A percentile compares a stretch with the other conserved stretches of the same genome.
Evolutionary conservation across 164 flowering plant genomes (phyloP).

Genomic region (Hamamelis virginiana): DNA sequence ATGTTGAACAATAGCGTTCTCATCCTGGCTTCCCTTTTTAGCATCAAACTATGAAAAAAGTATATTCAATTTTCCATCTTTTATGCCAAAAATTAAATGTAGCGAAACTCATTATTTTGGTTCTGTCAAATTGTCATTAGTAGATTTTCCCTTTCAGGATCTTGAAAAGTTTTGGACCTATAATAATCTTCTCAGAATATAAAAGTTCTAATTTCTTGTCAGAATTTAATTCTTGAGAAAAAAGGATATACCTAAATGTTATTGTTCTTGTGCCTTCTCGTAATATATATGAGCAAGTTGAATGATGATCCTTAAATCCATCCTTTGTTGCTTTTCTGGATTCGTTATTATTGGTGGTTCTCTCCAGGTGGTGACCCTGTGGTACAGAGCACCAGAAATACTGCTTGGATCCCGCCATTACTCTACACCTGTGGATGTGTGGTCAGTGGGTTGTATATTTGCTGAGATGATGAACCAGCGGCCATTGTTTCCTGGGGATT

Average conservation of each 20-base stretch:
- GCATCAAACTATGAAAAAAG: neutral
- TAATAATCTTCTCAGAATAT: too few relatives aligned
- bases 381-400: constrained; percentile 99
- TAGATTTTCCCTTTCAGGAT: too few relatives aligned
- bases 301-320: neutral
- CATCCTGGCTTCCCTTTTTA: neutral
- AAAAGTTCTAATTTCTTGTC: too few relatives aligned
- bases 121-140: too few relatives aligned
- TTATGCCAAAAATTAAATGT: neutral
- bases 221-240: too few relatives aligned
- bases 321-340: neutral
- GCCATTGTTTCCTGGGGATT: constrained; percentile 96
- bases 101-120: too few relatives aligned
- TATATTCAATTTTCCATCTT: neutral
- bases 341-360: constrained; percentile 2
- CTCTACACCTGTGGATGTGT: constrained; percentile 96
- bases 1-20: too few relatives aligned
- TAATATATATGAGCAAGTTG: neutral
- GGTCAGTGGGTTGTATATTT: constrained; percentile 99
- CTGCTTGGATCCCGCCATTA: constrained; percentile 95
- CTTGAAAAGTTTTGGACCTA: too few relatives aligned
- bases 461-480: constrained; percentile 96
- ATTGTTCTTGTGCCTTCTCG: neutral
- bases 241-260: neutral
- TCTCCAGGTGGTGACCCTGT: constrained; percentile 87